These are phyloP conservation scores for Fusarium avenaceum DNA, from an alignment of 2,329 filamentous ascomycete species.

Conservation along the genomic window DNA sequence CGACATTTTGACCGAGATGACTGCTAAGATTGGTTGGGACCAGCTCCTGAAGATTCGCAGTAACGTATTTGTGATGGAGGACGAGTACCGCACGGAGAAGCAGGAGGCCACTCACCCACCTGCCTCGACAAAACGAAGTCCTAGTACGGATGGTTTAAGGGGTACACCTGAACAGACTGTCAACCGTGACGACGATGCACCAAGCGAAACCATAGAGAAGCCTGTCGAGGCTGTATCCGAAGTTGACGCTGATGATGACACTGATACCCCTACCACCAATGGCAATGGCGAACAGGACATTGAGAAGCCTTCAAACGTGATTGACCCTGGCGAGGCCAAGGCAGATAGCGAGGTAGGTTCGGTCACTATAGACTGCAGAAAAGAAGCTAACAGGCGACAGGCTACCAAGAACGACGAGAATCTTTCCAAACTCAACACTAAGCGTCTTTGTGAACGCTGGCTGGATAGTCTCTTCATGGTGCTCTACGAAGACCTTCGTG, in stretches of 20 bases:
- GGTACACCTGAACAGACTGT: conserved; percentile 74
- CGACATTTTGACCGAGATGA: conserved; percentile 93
- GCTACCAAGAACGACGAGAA: conserved; percentile 75
- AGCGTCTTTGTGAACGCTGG: conserved; percentile 97
- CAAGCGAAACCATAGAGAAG: conserved; percentile 53
- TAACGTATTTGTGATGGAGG: conserved; percentile 99
- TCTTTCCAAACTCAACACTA: conserved; percentile 94
- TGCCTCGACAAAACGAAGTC: conserved; percentile 72
- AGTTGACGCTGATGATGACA: conserved; percentile 46
- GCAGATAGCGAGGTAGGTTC: conserved; percentile 75
- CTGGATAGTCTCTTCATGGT: conserved; percentile 99
- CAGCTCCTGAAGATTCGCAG: conserved; percentile 94
- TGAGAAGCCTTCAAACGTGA: conserved; percentile 84
- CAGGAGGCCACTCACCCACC: conserved; percentile 67
- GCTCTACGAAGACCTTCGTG: conserved; percentile 94
- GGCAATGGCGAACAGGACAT: conserved; percentile 65
- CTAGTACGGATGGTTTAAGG: conserved; percentile 83
- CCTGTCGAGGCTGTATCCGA: conserved; percentile 48
- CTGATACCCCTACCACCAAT: conserved; percentile 53
- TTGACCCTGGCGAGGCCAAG: conserved; percentile 80
- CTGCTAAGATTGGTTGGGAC: conserved; percentile 97
- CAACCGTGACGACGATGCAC: conserved; percentile 60
- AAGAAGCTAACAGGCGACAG: conserved; percentile 56
- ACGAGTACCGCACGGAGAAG: conserved; percentile 94
- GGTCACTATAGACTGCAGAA: neutral